Conservation (phyloP, 441 rosid species). For the Raphanus hybrid region DNA sequence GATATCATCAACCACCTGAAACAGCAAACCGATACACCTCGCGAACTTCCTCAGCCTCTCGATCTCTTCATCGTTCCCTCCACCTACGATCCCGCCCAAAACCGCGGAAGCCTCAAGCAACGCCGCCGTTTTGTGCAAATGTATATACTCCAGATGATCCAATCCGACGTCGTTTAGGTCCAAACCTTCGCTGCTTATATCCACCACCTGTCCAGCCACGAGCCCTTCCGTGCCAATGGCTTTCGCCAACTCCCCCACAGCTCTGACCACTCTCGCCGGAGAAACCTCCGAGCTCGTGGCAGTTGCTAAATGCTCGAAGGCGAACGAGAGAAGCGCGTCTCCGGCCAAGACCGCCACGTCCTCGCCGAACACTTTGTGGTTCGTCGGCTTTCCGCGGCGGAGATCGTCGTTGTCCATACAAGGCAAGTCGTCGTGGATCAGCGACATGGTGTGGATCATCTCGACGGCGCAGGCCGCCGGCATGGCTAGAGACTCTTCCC, state of each 20-base stretch:
- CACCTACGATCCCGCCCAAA: neutral
- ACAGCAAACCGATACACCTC: neutral
- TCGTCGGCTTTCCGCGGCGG: constrained; percentile 2
- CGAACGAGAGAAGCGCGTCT: neutral
- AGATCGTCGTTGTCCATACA: constrained; percentile 5
- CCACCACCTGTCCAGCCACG: neutral
- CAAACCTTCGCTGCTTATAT: constrained; percentile 1
- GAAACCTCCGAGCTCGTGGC: neutral
- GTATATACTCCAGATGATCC: neutral
- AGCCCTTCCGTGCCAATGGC: neutral
- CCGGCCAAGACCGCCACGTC: neutral
- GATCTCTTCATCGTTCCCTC: neutral
- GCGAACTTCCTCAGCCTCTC: constrained; percentile 13
- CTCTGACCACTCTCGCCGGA: neutral
- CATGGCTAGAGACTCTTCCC: neutral
- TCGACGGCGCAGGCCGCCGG: constrained; percentile 1
- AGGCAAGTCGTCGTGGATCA: constrained; percentile 2
- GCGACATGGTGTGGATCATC: constrained; percentile 11
- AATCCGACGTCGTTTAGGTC: constrained; percentile 2
- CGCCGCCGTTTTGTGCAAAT: constrained; percentile 13
- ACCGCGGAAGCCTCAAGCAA: neutral
- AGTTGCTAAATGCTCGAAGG: neutral
- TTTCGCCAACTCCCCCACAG: neutral
- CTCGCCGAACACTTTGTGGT: neutral
- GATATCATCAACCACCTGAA: constrained; percentile 9